Percentiles rank a stretch among this genome's conserved stretches.
These are phyloP conservation scores for Aureobasidium sp. DNA, from an alignment of 2,329 filamentous ascomycete genomes.

Conservation along the genomic window DNA sequence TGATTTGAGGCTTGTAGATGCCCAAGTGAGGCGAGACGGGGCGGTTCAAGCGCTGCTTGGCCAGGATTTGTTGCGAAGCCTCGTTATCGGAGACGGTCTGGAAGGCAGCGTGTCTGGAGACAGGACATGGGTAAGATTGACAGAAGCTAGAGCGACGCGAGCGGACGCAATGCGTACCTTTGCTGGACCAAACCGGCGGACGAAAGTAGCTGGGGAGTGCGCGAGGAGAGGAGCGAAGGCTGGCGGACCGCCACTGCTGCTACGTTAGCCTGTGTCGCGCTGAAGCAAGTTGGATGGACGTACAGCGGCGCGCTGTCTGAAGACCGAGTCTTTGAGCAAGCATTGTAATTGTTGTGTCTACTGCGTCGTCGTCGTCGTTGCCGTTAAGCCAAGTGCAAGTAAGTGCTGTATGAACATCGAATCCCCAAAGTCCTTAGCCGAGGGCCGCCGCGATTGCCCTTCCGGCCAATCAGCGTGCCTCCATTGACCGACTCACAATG, in stretches of 20 bases:
- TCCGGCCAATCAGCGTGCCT: no score
- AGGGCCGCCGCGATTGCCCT: background rate
- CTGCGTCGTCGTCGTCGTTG: background rate
- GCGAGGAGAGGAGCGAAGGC: slow-evolving; percentile 40
- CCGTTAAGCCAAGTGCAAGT: background rate
- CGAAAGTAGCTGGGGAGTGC: slow-evolving; percentile 34
- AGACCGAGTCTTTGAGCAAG: slow-evolving; percentile 38
- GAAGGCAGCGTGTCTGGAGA: slow-evolving; percentile 45
- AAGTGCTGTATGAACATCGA: slow-evolving; percentile 2
- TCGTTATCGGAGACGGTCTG: slow-evolving; percentile 49
- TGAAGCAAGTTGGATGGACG: slow-evolving; percentile 16
- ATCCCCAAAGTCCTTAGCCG: background rate
- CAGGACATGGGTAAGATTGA: slow-evolving; percentile 7
- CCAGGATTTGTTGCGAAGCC: slow-evolving; percentile 58
- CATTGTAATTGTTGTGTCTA: slow-evolving; percentile 28
- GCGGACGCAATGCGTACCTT: slow-evolving; percentile 34
- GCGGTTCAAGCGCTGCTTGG: slow-evolving; percentile 69
- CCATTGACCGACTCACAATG: no score
- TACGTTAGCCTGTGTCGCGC: slow-evolving; percentile 17
- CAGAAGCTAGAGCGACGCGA: slow-evolving; percentile 17
- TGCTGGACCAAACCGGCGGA: slow-evolving; percentile 37
- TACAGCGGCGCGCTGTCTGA: slow-evolving; percentile 38
- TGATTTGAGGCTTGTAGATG: slow-evolving; percentile 83
- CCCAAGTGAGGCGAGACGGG: slow-evolving; percentile 77
- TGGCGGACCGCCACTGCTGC: slow-evolving; percentile 38